Percentiles rank a stretch among this genome's conserved stretches.
Conservation (phyloP, 768 basidiomycete genomes). For the Amanita molliuscula region DNA sequence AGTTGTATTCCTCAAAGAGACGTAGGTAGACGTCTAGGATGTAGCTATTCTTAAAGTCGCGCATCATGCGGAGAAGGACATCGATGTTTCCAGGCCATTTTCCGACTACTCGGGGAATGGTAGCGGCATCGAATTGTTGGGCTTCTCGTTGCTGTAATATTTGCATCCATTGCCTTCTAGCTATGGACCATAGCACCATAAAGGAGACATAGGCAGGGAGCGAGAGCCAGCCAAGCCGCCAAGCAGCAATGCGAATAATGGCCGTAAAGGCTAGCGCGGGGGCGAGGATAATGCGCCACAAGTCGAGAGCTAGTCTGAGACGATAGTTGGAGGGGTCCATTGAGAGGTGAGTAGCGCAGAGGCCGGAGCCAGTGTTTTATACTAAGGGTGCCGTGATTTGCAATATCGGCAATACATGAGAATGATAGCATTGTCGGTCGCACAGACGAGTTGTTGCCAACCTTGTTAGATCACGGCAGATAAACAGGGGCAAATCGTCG, state of each 20-base stretch:
- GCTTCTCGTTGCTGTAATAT: constrained; percentile 33
- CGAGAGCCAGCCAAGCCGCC: constrained; percentile 23
- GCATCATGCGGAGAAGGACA: constrained; percentile 44
- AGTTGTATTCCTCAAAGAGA: constrained; percentile 59
- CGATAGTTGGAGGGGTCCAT: constrained; percentile 40
- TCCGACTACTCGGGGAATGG: constrained; percentile 48
- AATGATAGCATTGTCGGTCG: too few relatives aligned
- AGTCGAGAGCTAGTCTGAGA: constrained; percentile 36
- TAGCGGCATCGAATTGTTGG: constrained; percentile 34
- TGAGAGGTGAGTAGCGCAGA: not conserved
- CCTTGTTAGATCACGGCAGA: too few relatives aligned
- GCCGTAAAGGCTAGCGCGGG: constrained; percentile 1
- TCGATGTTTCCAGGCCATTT: constrained; percentile 78
- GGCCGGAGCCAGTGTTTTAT: not conserved
- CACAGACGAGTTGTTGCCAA: too few relatives aligned
- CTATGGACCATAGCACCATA: constrained; percentile 28
- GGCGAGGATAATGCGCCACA: constrained; percentile 22
- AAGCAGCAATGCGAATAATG: constrained; percentile 10
- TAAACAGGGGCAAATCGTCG: too few relatives aligned
- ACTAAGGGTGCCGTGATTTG: not conserved
- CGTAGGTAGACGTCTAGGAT: constrained; percentile 52
- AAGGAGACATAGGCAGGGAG: constrained; percentile 29
- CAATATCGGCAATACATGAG: not conserved
- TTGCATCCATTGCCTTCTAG: constrained; percentile 23
- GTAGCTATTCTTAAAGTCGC: constrained; percentile 48